Base-by-base conservation (phyloP, 1,139 yeast genomes). In the Candida tunisiensis region DNA sequence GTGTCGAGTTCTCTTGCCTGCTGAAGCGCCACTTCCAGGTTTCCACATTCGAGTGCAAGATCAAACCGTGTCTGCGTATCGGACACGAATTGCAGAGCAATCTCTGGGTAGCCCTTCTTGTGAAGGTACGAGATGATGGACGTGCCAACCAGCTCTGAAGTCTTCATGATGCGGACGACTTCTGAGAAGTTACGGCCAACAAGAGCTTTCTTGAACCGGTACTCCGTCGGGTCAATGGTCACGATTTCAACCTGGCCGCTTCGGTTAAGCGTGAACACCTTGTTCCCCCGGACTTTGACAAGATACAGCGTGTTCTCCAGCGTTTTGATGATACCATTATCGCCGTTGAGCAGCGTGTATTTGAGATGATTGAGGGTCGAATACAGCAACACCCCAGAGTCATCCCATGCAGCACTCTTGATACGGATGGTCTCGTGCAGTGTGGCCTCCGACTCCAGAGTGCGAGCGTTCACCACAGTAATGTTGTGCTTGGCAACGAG, bases 351-450 rank as follows among this genome's bases (percentile, higher is more conserved):
- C 44, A 91, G 62, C 27, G 92, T 75, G 55, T 88, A 91, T 57
- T 88, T 88, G 56, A 91, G 77, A 51, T 91, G 99, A 56, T 88
- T 88, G 49, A 91, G 65, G 14, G 99, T 91, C 15, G 95, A 77
- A 54, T 85, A 91, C 40, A 91, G 65, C 49, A 91, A 65, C 21
- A 91, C 93, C 26, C 91, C 91, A 26, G 80, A 63, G 42, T 83
- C 95, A 51, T 88, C 98, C 96, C 96, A 91, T 8, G 93, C 83
- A 26, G 95, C 96, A 57, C 93, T 75, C 61, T 91, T 91, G 45
- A 91, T 82, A 53, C 98, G 68, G 41, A 91, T 88, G 4, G 98
- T 88, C 57, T 91, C 99, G 49, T 85, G 96, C 69, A 85, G 66
- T 4, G 93, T 74, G 29, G 88, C 74, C 24, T 83, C 63, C 36